phyloP scores from a whole-genome alignment of 495 filamentous ascomycete species.

The Podospora bellae-mahoneyi region DNA sequence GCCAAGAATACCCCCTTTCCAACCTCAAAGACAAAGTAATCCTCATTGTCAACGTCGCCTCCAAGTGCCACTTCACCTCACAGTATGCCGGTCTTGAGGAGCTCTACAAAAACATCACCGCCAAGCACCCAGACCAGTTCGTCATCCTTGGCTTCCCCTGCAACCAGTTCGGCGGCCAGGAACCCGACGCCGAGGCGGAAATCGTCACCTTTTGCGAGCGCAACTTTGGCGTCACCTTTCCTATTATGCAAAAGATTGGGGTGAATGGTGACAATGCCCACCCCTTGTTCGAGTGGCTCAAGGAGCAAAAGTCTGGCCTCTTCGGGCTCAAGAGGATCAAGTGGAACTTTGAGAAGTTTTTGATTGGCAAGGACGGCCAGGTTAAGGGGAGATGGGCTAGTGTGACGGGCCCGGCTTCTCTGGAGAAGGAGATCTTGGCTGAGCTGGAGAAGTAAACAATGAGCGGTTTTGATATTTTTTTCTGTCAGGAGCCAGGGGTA shows the following conservation, averaged over 20 bases:
- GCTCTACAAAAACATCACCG: slow-evolving; percentile 75
- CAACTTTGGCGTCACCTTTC: slow-evolving; percentile 95
- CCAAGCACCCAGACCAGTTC: slow-evolving; percentile 69
- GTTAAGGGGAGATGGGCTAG: slow-evolving; percentile 81
- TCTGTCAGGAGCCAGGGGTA: not conserved
- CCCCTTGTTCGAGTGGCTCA: slow-evolving; percentile 85
- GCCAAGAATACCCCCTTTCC: slow-evolving; percentile 62
- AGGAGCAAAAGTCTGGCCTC: slow-evolving; percentile 76
- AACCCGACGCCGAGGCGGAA: slow-evolving; percentile 82
- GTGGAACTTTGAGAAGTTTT: slow-evolving; percentile 99
- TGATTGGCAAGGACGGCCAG: slow-evolving; percentile 79
- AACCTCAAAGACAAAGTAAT: slow-evolving; percentile 84
- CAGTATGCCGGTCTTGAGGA: slow-evolving; percentile 90
- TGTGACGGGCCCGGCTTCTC: slow-evolving; percentile 74
- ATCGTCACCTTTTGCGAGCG: slow-evolving; percentile 89
- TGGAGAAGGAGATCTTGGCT: slow-evolving; percentile 71
- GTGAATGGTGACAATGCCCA: slow-evolving; percentile 84
- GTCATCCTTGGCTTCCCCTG: slow-evolving; percentile 92
- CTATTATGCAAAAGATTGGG: slow-evolving; percentile 83
- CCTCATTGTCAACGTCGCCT: slow-evolving; percentile 96
- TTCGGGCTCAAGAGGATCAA: slow-evolving; percentile 84
- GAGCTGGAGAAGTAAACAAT: slow-evolving; percentile 49
- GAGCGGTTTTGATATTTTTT: not conserved
- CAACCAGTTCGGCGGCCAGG: slow-evolving; percentile 94
- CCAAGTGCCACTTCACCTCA: slow-evolving; percentile 98